Base-by-base conservation (phyloP, 441 rosid genomes). In the Gossypium laxum region DNA sequence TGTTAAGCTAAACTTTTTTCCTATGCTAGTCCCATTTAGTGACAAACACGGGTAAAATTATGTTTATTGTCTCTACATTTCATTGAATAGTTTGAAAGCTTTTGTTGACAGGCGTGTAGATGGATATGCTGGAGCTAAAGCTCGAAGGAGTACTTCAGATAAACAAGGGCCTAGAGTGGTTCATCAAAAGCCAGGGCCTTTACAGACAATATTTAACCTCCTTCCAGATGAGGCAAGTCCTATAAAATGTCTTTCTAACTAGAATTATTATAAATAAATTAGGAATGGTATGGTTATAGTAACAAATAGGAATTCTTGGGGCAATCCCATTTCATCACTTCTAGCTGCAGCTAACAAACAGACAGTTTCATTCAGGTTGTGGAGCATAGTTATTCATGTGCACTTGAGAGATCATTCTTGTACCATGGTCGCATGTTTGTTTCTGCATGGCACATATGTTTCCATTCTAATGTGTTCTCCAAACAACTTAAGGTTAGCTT, bases 341-440 rank as follows among this genome's bases (percentile, higher is more conserved):
- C 68, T 24, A 28, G 65, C 80, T 57, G 34, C 59, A 74, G 70
- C 63, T 76, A 67, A 72, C 72, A 34, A 54, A 59, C 45, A n/a
- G 28, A 34, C 21, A 1, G 55, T 77, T 45, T 76, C 22, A 82
- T 72, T 80, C 87, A 93, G 99, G 86, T 90, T 72, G 96, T 81
- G 73, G 97, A 88, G 74, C 97, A 82, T 82, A 89, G 91, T 77
- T 94, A 87, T 80, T 94, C 99, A 43, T 92, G 98, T 79, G 99
- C 99, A 52, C 85, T 94, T 65, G 99, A 94, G 87, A 86, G 99
- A 80, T 94, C 99, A 70, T 94, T 94, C 83, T 80, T 94, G 81
- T 94, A 94, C 76, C 99, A 94, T 72, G 99, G 99, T 69, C 96
- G 99, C 50, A 90, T 92, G 85, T 94, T 90, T 82, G 96, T 92